phyloP scores from a whole-genome alignment of 2,329 filamentous ascomycete genomes.

The Ceratocystis lukuohia region DNA sequence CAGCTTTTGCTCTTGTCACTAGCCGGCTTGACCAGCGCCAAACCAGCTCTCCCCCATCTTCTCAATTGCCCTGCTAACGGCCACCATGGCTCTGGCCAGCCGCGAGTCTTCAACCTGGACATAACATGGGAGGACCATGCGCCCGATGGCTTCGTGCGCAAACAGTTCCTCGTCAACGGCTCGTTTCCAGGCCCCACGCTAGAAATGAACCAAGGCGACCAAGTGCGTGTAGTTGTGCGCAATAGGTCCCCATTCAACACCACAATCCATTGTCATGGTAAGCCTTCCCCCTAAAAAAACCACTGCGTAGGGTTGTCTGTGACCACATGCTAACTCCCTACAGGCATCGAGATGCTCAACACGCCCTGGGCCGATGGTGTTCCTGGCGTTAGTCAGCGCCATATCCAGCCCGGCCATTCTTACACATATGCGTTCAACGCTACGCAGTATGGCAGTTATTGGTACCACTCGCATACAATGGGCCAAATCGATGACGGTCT shows the following conservation, averaged over 20 bases:
- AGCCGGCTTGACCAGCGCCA: not conserved
- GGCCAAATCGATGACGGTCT: constrained; percentile 48
- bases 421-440: constrained; percentile 45
- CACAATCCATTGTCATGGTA: constrained; percentile 39
- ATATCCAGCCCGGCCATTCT: constrained; percentile 35
- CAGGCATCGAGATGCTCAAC: constrained; percentile 35
- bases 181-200: constrained; percentile 49
- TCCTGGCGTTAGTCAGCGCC: constrained; percentile 40
- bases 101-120: constrained; percentile 23
- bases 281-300: not conserved
- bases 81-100: not conserved
- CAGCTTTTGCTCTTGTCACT: not conserved
- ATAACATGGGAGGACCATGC: constrained; percentile 30
- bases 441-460: constrained; percentile 43
- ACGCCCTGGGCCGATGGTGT: constrained; percentile 50
- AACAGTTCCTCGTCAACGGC: constrained; percentile 43
- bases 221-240: constrained; percentile 32
- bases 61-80: not conserved
- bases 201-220: constrained; percentile 38
- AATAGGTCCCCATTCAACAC: constrained; percentile 37
- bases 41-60: not conserved
- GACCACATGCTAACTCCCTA: not conserved
- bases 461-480: constrained; percentile 46
- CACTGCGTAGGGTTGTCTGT: not conserved
- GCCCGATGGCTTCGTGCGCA: constrained; percentile 33